Evolutionary conservation across 2,329 filamentous ascomycete genomes (phyloP).

Genomic region (Claviceps maximensis): DNA sequence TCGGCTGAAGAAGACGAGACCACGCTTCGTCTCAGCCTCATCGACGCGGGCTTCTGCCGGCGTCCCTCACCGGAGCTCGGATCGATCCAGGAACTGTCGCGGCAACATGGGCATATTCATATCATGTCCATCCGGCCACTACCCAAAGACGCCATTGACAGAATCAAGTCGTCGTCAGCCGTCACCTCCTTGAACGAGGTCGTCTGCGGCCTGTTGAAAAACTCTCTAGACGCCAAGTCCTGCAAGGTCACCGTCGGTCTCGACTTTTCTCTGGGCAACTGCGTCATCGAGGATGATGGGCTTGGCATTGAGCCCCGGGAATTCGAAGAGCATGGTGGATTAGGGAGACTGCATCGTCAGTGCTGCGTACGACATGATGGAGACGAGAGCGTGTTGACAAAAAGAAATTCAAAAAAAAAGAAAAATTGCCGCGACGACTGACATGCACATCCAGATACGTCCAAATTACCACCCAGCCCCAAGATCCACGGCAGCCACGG

Average conservation of each 20-base stretch:
- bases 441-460: slow-evolving; percentile 49
- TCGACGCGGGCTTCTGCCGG: neutral
- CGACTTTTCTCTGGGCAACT: slow-evolving; percentile 64
- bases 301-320: slow-evolving; percentile 60
- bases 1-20: neutral
- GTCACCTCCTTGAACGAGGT: slow-evolving; percentile 64
- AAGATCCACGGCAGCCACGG: slow-evolving; percentile 54
- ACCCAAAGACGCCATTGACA: slow-evolving; percentile 56
- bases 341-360: slow-evolving; percentile 63
- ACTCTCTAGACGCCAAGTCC: slow-evolving; percentile 71
- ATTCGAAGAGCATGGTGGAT: slow-evolving; percentile 55
- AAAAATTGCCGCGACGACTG: neutral
- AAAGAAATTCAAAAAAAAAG: neutral
- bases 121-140: slow-evolving; percentile 55
- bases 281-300: slow-evolving; percentile 75
- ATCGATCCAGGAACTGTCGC: neutral
- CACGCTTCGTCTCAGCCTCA: neutral
- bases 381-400: neutral
- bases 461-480: slow-evolving; percentile 43
- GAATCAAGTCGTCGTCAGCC: slow-evolving; percentile 73
- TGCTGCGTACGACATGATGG: slow-evolving; percentile 6
- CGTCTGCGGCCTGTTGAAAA: slow-evolving; percentile 60
- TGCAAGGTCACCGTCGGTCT: slow-evolving; percentile 55
- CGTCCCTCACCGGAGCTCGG: neutral
- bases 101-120: slow-evolving; percentile 5